phyloP scores from a whole-genome alignment of 2,329 filamentous ascomycete genomes.

The Lachnellula willkommii region DNA sequence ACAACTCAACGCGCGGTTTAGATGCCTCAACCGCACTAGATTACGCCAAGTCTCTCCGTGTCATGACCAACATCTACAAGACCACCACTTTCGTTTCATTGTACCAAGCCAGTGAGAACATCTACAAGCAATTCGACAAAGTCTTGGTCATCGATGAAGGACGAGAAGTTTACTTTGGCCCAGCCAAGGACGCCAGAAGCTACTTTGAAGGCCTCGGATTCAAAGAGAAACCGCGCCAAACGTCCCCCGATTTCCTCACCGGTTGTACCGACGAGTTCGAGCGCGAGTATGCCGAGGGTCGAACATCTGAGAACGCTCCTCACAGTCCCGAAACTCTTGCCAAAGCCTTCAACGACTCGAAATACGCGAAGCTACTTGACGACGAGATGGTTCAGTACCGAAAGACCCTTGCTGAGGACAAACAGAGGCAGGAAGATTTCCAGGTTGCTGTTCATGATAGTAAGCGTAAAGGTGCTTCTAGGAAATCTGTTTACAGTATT shows the following conservation, averaged over 20 bases:
- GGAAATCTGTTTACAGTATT: constrained; percentile 74
- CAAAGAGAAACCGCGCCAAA: constrained; percentile 53
- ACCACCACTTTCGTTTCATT: constrained; percentile 57
- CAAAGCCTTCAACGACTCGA: constrained; percentile 64
- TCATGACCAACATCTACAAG: constrained; percentile 56
- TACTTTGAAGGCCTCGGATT: constrained; percentile 63
- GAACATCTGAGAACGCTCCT: constrained; percentile 61
- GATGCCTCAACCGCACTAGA: constrained; percentile 64
- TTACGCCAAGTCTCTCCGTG: constrained; percentile 53
- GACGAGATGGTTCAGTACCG: constrained; percentile 67
- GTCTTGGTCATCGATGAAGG: constrained; percentile 62
- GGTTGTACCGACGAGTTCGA: constrained; percentile 80
- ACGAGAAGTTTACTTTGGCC: constrained; percentile 59
- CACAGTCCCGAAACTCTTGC: constrained; percentile 61
- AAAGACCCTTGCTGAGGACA: constrained; percentile 55
- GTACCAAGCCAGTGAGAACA: constrained; percentile 64
- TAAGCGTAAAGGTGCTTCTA: constrained; percentile 67
- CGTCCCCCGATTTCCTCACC: constrained; percentile 57
- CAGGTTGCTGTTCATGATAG: constrained; percentile 68
- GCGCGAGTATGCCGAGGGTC: constrained; percentile 65
- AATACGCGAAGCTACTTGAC: constrained; percentile 50
- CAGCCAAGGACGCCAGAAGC: constrained; percentile 49
- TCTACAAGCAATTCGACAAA: constrained; percentile 65
- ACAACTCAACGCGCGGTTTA: constrained; percentile 68
- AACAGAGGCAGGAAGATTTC: constrained; percentile 70